phyloP scores from a whole-genome alignment of 768 basidiomycete genomes.

The Porphyrellus cyaneotinctus region DNA sequence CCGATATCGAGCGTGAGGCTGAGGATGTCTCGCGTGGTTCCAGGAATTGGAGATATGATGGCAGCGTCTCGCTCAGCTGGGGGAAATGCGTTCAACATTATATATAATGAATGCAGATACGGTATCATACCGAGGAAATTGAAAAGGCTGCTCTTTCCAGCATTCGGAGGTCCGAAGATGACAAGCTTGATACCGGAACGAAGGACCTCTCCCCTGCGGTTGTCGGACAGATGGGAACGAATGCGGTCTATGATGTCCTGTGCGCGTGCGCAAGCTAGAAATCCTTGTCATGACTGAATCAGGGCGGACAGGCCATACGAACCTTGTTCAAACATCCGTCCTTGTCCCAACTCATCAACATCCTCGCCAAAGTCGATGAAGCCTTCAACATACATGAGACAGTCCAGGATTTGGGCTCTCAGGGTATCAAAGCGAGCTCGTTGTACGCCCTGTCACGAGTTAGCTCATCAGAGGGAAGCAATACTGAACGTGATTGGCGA shows the following conservation, averaged over 20 bases:
- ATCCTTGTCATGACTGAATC: background rate
- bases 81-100: background rate
- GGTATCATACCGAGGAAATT: slow-evolving; percentile 68
- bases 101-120: background rate
- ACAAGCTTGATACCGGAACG: slow-evolving; percentile 78
- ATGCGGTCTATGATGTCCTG: slow-evolving; percentile 49
- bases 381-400: slow-evolving; percentile 79
- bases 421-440: slow-evolving; percentile 59
- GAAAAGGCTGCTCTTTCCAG: slow-evolving; percentile 86
- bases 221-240: slow-evolving; percentile 57
- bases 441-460: slow-evolving; percentile 53
- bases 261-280: slow-evolving; percentile 52
- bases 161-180: slow-evolving; percentile 91
- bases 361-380: slow-evolving; percentile 93
- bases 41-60: slow-evolving; percentile 83
- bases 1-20: slow-evolving; percentile 86
- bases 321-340: slow-evolving; percentile 76
- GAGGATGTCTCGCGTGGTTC: slow-evolving; percentile 86
- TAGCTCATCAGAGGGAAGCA: background rate
- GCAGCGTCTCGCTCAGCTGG: slow-evolving; percentile 83
- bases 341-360: slow-evolving; percentile 71
- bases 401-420: slow-evolving; percentile 61
- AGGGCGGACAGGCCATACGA: background rate
- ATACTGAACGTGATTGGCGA: background rate
- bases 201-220: slow-evolving; percentile 76